Evolutionary conservation across 169 alveolate species (phyloP), one percentile per base, ranked within the genome.

Genomic region (Perkinsus chesapeaki): DNA sequence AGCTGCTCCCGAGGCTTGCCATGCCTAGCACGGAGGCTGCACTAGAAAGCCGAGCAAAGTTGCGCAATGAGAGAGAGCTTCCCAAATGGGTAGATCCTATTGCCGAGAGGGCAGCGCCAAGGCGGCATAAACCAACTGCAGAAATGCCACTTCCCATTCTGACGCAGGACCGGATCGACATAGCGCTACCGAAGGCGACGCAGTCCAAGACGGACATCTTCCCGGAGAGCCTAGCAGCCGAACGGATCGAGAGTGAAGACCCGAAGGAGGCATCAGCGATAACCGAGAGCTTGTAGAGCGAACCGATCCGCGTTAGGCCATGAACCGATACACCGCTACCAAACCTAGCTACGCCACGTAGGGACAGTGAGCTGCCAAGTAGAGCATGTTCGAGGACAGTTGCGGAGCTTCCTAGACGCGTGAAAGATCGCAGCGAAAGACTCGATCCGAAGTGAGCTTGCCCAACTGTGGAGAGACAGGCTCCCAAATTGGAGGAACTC

Each of bases 221-320:
- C 60, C 72, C 37, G 1, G 72, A 20, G 7, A 91, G 31, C 19
- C 92, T 38, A n/a, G 73, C 37, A 60, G 27, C 39, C n/a, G 60
- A 31, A 9, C 92, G 92, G 19, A 38, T 39, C 16, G 92, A 91
- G 72, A 91, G 37, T 23, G 72, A 38, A 0, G 60, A 37, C 38
- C 92, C 92, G 37, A 91, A 47, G 39, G 73, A 5, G 72, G 92
- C 48, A 34, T 31, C n/a, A 91, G 91, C 95, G 31, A 37, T 47
- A 34, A 43, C 92, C 5, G 48, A 20, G 39, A 73, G 37, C 36
- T 19, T 43, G 60, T 43, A 43, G 16, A 43, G 37, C 9, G 73
- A 47, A 0, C 93, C 95, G 23, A n/a, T 37, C 20, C 95, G 91
- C 36, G 91, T 23, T 10, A 34, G n/a, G 48, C 93, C 43, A n/a